phyloP scores from a whole-genome alignment of 805 yeast species.

The Monosporozyma aerobia region DNA sequence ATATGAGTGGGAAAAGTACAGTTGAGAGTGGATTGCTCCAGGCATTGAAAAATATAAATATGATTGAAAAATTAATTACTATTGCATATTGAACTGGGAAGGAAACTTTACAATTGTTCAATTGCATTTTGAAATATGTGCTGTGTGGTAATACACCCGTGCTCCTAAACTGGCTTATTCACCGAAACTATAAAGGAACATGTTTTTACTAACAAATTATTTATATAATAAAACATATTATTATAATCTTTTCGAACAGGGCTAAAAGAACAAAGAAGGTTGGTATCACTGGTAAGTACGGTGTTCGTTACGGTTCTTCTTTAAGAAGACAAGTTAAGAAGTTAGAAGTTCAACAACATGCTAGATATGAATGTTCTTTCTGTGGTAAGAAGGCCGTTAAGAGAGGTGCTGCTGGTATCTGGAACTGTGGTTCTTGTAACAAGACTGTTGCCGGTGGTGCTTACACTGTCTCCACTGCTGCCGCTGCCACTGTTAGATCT shows the following conservation, averaged over 20 bases:
- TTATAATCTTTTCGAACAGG: conserved; percentile 41
- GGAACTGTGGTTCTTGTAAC: conserved; percentile 91
- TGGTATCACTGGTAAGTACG: conserved; percentile 99
- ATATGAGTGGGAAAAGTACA: neutral
- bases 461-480: conserved; percentile 97
- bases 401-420: conserved; percentile 98
- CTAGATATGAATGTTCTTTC: conserved; percentile 98
- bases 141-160: neutral
- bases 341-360: conserved; percentile 97
- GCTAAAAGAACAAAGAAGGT: conserved; percentile 99
- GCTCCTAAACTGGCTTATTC: neutral
- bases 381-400: conserved; percentile 98
- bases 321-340: conserved; percentile 99
- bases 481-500: conserved; percentile 99
- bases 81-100: too few species aligned
- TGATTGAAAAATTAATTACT: too few species aligned
- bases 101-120: too few species aligned
- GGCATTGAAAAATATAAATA: too few species aligned
- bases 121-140: too few species aligned
- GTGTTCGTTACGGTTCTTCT: conserved; percentile 99
- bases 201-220: conserved; percentile 2
- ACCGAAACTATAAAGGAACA: too few species aligned
- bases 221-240: neutral
- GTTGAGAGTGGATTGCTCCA: too few species aligned
- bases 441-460: conserved; percentile 99